Conservation (phyloP, 2,329 filamentous ascomycete species). For the Grosmannia penicillata region DNA sequence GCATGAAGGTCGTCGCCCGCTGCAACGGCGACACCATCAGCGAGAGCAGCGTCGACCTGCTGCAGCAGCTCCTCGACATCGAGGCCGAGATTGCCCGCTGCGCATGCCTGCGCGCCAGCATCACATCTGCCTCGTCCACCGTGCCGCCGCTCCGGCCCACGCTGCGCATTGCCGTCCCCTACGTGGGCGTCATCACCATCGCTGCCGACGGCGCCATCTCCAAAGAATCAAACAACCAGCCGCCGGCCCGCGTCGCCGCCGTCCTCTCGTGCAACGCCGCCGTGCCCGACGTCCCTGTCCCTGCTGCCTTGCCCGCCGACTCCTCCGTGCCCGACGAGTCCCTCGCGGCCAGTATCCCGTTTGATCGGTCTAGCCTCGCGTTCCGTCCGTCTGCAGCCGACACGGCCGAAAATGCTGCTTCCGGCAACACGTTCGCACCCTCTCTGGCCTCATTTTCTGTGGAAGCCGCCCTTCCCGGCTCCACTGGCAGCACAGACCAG, state of each 20-base stretch:
- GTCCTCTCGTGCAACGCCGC: too few species aligned
- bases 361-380: too few species aligned
- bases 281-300: too few species aligned
- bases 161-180: slow-evolving; percentile 24
- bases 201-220: slow-evolving; percentile 7
- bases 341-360: too few species aligned
- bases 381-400: too few species aligned
- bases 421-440: background rate
- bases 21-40: slow-evolving; percentile 18
- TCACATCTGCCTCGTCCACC: too few species aligned
- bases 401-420: too few species aligned
- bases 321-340: too few species aligned
- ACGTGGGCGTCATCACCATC: slow-evolving; percentile 25
- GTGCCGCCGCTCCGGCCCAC: too few species aligned
- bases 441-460: background rate
- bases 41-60: slow-evolving; percentile 15
- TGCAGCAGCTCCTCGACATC: slow-evolving; percentile 18
- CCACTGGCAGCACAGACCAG: slow-evolving; percentile 14
- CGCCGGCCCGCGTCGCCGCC: background rate
- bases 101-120: slow-evolving; percentile 6
- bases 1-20: slow-evolving; percentile 17
- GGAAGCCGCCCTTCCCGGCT: slow-evolving; percentile 7
- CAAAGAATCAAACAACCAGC: slow-evolving; percentile 2
- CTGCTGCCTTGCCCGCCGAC: too few species aligned
- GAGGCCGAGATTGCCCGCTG: slow-evolving; percentile 15